phyloP scores from a whole-genome alignment of 2,329 filamentous ascomycete species.

The Aspergillus clavatus region DNA sequence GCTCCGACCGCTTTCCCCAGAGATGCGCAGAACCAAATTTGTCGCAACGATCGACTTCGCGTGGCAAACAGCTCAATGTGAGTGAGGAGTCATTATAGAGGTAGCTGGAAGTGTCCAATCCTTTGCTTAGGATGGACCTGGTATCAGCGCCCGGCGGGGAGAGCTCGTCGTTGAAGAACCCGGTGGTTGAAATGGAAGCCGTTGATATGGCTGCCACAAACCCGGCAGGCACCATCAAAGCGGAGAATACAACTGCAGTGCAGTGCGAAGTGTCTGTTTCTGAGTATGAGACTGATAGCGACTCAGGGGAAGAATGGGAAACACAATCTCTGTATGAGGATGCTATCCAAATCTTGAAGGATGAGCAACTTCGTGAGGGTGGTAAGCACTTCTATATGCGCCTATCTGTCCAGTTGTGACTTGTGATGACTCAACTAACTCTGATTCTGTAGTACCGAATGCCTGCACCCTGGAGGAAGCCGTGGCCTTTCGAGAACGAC shows the following conservation, averaged over 20 bases:
- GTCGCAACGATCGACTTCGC: constrained; percentile 16
- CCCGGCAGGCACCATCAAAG: constrained; percentile 17
- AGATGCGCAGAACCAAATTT: constrained; percentile 26
- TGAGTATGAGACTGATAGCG: constrained; percentile 33
- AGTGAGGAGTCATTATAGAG: constrained; percentile 24
- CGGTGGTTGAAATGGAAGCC: constrained; percentile 35
- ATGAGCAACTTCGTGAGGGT: constrained; percentile 46
- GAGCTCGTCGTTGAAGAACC: constrained; percentile 29
- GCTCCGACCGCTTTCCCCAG: constrained; percentile 22
- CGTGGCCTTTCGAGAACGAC: constrained; percentile 60
- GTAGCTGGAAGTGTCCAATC: constrained; percentile 30
- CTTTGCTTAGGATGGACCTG: constrained; percentile 37
- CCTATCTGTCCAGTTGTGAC: neutral
- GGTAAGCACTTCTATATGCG: constrained; percentile 38
- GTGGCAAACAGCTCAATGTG: constrained; percentile 31
- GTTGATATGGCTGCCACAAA: constrained; percentile 25
- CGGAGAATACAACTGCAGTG: constrained; percentile 24
- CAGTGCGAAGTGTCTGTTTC: constrained; percentile 31
- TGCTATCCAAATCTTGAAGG: constrained; percentile 54
- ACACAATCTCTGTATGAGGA: constrained; percentile 62
- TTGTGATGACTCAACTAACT: constrained; percentile 4
- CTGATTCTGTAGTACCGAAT: constrained; percentile 38
- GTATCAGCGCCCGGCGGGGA: constrained; percentile 32
- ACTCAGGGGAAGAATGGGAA: constrained; percentile 50
- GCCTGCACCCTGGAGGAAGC: constrained; percentile 66